Evolutionary conservation across 2,329 filamentous ascomycete species (phyloP).

Genomic region (Gyromitra esculenta): DNA sequence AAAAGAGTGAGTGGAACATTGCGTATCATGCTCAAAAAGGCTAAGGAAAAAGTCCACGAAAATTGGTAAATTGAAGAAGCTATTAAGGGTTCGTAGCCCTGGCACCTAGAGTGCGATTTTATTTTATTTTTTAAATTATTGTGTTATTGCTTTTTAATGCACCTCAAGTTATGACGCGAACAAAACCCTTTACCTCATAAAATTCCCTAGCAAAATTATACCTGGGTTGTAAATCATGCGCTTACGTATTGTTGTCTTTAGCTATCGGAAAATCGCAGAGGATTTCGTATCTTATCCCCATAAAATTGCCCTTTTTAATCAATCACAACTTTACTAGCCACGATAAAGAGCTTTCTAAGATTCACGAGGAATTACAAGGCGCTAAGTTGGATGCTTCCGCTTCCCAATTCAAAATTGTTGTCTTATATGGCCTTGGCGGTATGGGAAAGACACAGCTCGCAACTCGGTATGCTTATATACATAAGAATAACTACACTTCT

Average conservation of each 20-base stretch:
- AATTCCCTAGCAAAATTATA: background rate
- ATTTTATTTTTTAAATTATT: too few relatives aligned
- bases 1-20: background rate
- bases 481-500: slow-evolving; percentile 7
- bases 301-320: background rate
- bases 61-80: slow-evolving; percentile 11
- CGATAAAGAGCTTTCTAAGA: background rate
- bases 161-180: too few relatives aligned
- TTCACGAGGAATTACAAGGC: background rate
- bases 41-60: background rate
- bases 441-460: slow-evolving; percentile 21
- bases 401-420: background rate
- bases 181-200: background rate
- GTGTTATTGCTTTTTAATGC: too few relatives aligned
- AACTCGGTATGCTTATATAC: background rate
- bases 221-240: too few relatives aligned
- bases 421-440: slow-evolving; percentile 4
- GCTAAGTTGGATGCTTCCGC: background rate
- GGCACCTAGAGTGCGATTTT: too few relatives aligned
- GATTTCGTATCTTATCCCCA: background rate
- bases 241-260: background rate
- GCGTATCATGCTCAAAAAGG: slow-evolving; percentile 2
- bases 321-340: slow-evolving; percentile 23
- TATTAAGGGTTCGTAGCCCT: background rate
- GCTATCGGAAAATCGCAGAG: background rate